Conservation (phyloP, 106 monocot genomes). For the Vanilla planifolia region DNA sequence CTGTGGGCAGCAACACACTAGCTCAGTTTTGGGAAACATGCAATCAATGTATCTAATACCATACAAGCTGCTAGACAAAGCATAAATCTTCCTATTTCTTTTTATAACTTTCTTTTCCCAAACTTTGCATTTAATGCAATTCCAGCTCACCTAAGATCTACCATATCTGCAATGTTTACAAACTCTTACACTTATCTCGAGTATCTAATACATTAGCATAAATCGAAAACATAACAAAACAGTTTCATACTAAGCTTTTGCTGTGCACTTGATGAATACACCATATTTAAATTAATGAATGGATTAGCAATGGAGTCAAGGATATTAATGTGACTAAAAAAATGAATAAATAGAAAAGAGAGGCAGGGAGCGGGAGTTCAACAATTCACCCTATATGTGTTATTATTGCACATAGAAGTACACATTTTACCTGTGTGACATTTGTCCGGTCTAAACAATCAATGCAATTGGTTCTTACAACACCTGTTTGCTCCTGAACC, state of each 20-base stretch:
- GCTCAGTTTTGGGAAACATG: too few species aligned
- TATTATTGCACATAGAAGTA: not conserved
- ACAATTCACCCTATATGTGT: not conserved
- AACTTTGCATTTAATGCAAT: not conserved
- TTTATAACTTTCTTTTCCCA: not conserved
- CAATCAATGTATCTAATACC: too few species aligned
- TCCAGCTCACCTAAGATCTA: not conserved
- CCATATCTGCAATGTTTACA: too few species aligned
- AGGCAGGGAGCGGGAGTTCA: too few species aligned
- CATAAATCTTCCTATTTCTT: too few species aligned
- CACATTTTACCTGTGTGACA: constrained; percentile 82
- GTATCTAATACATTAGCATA: not conserved
- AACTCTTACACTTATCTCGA: too few species aligned
- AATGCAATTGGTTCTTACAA: constrained; percentile 90
- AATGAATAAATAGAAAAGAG: not conserved
- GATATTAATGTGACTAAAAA: not conserved
- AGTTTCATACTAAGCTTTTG: not conserved
- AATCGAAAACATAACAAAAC: not conserved
- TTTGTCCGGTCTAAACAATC: constrained; percentile 98
- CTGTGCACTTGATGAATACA: not conserved
- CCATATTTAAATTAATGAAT: not conserved
- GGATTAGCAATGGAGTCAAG: not conserved
- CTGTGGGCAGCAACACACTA: too few species aligned
- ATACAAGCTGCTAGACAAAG: too few species aligned
- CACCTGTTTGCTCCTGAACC: constrained; percentile 65